Evolutionary conservation across 805 yeast genomes (phyloP), one percentile per base, ranked within the genome.

Genomic region (Lachancea cidri): DNA sequence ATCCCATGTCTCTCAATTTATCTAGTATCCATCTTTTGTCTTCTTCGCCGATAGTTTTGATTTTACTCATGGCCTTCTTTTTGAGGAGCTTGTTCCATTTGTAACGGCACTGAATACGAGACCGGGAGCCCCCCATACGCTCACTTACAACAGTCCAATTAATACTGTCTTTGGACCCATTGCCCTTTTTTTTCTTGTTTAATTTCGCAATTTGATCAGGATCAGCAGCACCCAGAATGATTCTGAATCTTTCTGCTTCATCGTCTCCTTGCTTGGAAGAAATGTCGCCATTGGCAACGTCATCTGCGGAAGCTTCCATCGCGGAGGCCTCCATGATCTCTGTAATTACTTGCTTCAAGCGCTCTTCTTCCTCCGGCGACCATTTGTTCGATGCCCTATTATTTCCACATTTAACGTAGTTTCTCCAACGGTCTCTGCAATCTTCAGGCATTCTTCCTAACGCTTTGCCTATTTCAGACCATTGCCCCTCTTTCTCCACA

Each of bases 391-490:
- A 73, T 6, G 80, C 77, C 48, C 97, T 71, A 41, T 76, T 76
- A 14, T 70, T 71, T 17, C 97, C 97, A 67, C 97, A 91, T 62
- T 89, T 89, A 47, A 89, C 84, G 58, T 89, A 91, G 60, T 91
- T 91, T 62, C 98, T 73, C 95, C 95, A 91, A 53, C 98, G 73
- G 61, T 91, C 98, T 52, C 98, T 74, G 62, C 97, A 89, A 65
- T 91, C 98, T 57, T 91, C 98, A 0, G 98, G 97, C 98, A 91
- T 91, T 54, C 98, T 72, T 11, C 85, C 86, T 77, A 91, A 70
- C 5, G 70, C 67, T 39, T 73, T 73, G 5, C 97, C 97, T 45
- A 91, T 85, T 31, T 71, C 70, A 51, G 86, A 86, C 98, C 98
- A 91, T 56, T 84, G 87, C 14, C 93, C 87, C 44, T 81, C 86